These are phyloP conservation scores for Trametes versicolor DNA, from an alignment of 1,284 basidiomycete species.

Conservation along the genomic window DNA sequence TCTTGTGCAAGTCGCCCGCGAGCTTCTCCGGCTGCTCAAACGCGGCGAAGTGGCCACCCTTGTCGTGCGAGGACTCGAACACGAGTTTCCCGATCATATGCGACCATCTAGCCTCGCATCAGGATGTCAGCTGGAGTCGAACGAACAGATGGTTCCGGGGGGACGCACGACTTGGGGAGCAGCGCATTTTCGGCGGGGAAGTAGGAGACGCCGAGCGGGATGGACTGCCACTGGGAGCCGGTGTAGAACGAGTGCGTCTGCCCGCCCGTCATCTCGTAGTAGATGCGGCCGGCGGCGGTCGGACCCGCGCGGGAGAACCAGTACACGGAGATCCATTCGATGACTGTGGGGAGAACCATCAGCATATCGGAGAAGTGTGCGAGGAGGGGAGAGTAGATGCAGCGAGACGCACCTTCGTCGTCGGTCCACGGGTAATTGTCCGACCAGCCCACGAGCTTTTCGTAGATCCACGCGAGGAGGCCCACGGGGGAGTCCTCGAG, in stretches of 20 bases:
- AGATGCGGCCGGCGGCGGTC: slow-evolving; percentile 60
- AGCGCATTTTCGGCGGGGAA: slow-evolving; percentile 56
- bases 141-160: background rate
- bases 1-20: slow-evolving; percentile 40
- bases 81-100: slow-evolving; percentile 41
- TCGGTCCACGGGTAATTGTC: slow-evolving; percentile 61
- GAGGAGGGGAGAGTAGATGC: background rate
- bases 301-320: slow-evolving; percentile 67
- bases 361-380: too few species aligned
- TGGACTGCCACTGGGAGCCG: slow-evolving; percentile 36
- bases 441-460: slow-evolving; percentile 62
- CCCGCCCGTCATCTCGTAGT: slow-evolving; percentile 51
- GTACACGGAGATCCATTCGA: slow-evolving; percentile 68
- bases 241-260: slow-evolving; percentile 7
- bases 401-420: slow-evolving; percentile 54
- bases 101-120: slow-evolving; percentile 34
- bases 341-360: slow-evolving; percentile 45
- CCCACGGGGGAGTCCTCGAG: slow-evolving; percentile 66
- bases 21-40: slow-evolving; percentile 43
- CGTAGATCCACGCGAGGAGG: slow-evolving; percentile 68
- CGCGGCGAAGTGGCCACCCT: slow-evolving; percentile 46
- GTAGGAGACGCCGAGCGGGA: slow-evolving; percentile 59
- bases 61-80: slow-evolving; percentile 39
- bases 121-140: too few species aligned
- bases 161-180: slow-evolving; percentile 47